Conservation (phyloP, 495 filamentous ascomycete genomes). For the Aspergillus asperescens region DNA sequence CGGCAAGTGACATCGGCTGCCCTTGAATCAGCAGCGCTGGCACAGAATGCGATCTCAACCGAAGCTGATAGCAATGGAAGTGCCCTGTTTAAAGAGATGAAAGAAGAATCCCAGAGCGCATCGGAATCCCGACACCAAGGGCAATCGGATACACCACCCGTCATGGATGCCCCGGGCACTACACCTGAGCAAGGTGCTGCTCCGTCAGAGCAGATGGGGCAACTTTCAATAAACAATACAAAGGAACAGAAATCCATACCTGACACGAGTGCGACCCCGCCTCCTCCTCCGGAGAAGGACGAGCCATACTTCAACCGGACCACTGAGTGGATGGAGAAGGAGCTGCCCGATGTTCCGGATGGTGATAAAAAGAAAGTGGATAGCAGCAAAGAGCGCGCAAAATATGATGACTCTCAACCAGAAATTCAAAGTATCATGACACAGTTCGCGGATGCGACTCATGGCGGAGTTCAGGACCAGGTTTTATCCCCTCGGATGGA, state of each 20-base stretch:
- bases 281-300: constrained; percentile 44
- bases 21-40: constrained; percentile 16
- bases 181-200: constrained; percentile 19
- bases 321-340: constrained; percentile 42
- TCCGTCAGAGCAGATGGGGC: constrained; percentile 31
- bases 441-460: constrained; percentile 62
- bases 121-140: background rate
- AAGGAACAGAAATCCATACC: constrained; percentile 16
- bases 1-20: constrained; percentile 17
- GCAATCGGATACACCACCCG: constrained; percentile 6
- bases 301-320: constrained; percentile 55
- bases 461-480: constrained; percentile 62
- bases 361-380: constrained; percentile 47
- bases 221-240: constrained; percentile 29
- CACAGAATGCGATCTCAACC: constrained; percentile 22
- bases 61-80: background rate
- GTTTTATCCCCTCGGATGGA: constrained; percentile 79
- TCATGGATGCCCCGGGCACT: constrained; percentile 12
- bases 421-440: constrained; percentile 98
- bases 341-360: constrained; percentile 54
- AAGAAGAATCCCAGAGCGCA: constrained; percentile 7
- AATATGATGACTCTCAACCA: constrained; percentile 63
- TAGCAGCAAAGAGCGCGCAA: constrained; percentile 48
- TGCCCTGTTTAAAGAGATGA: constrained; percentile 16
- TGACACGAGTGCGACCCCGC: constrained; percentile 25